phyloP scores from a whole-genome alignment of 2,329 filamentous ascomycete species.

The Penicillium janthinellum region DNA sequence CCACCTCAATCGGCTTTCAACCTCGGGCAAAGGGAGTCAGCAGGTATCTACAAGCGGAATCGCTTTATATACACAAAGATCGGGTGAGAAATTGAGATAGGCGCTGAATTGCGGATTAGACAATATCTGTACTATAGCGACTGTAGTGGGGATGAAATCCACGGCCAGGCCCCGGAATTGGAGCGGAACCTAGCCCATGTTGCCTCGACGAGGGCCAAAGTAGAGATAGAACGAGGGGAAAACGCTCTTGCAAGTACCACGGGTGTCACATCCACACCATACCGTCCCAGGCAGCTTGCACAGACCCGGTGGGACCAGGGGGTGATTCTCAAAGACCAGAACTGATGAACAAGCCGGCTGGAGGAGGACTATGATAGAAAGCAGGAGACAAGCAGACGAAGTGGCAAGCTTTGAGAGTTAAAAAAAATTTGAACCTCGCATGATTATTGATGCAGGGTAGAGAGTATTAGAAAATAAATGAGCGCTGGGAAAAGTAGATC shows the following conservation, averaged over 20 bases:
- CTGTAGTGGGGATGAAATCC: slow-evolving; percentile 13
- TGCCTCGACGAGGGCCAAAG: slow-evolving; percentile 4
- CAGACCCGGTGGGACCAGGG: slow-evolving; percentile 11
- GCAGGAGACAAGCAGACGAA: slow-evolving; percentile 3
- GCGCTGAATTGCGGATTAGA: slow-evolving; percentile 24
- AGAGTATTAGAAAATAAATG: slow-evolving; percentile 16
- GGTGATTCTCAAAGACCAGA: slow-evolving; percentile 10
- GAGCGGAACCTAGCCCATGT: slow-evolving; percentile 6
- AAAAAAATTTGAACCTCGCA: slow-evolving; percentile 17
- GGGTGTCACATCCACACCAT: slow-evolving; percentile 29
- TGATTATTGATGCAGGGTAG: slow-evolving; percentile 12
- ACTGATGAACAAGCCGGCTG: not conserved
- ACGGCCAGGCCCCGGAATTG: slow-evolving; percentile 6
- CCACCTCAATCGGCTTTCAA: not conserved
- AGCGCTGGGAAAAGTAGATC: slow-evolving; percentile 7
- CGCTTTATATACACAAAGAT: not conserved
- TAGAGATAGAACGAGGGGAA: slow-evolving; percentile 5
- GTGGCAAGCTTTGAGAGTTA: slow-evolving; percentile 2
- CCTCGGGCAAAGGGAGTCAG: no score
- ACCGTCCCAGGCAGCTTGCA: slow-evolving; percentile 16
- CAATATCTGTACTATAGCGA: slow-evolving; percentile 28
- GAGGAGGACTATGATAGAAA: slow-evolving; percentile 3
- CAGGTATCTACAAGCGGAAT: not conserved
- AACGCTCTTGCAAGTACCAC: slow-evolving; percentile 22
- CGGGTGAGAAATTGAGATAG: slow-evolving; percentile 1